Conservation (phyloP, 2,329 filamentous ascomycete species). For the Myriosclerotinia curreyana region DNA sequence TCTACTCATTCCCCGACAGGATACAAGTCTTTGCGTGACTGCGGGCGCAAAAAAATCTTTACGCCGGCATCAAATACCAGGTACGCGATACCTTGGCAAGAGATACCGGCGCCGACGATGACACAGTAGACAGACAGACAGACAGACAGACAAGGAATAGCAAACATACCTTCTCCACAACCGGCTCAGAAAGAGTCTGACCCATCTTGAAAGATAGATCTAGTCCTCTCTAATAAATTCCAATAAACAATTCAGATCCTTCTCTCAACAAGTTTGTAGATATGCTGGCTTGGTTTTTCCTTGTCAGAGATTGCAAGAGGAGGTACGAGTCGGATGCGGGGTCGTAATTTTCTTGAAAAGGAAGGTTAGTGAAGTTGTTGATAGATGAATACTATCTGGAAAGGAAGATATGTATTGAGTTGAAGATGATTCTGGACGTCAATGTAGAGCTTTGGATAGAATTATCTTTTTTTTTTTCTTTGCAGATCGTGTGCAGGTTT, state of each 20-base stretch:
- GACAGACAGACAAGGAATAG: no score
- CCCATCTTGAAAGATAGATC: constrained; percentile 63
- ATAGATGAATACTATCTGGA: constrained; percentile 17
- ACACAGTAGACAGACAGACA: constrained; percentile 19
- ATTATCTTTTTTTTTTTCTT: no score
- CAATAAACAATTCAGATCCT: constrained; percentile 20
- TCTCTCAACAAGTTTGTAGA: constrained; percentile 4
- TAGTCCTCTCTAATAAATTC: constrained; percentile 34
- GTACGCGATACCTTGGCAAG: constrained; percentile 14
- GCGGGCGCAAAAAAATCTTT: background rate
- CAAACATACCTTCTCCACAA: constrained; percentile 89
- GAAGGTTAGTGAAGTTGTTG: constrained; percentile 1
- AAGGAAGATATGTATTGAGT: constrained; percentile 5
- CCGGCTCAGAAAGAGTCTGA: constrained; percentile 98
- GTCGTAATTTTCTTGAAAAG: constrained; percentile 7
- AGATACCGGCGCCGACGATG: constrained; percentile 15
- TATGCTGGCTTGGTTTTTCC: background rate
- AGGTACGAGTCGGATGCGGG: constrained; percentile 20
- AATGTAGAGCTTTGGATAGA: constrained; percentile 7
- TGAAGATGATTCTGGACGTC: background rate
- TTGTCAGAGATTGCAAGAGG: constrained; percentile 20
- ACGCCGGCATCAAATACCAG: background rate
- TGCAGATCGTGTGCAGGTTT: constrained; percentile 21
- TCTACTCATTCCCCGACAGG: background rate
- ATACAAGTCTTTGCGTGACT: background rate